phyloP scores from a whole-genome alignment of 140 eudicot genomes.

The Ambrosia hybrid region DNA sequence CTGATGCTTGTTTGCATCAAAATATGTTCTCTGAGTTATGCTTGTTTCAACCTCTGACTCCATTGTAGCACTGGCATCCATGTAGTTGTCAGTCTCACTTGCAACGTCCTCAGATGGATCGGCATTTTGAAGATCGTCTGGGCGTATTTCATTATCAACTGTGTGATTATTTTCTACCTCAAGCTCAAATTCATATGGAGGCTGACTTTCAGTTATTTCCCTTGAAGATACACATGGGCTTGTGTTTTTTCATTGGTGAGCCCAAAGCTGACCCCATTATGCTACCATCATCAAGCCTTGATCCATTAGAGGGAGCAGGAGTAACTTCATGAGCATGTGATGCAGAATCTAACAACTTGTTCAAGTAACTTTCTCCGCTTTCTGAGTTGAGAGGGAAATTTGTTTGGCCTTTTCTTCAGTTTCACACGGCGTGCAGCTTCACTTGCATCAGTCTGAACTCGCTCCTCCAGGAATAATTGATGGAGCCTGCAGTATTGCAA shows the following conservation, averaged over 20 bases:
- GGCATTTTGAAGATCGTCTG: slow-evolving; percentile 34
- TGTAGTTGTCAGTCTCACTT: slow-evolving; percentile 70
- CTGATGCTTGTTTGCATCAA: slow-evolving; percentile 44
- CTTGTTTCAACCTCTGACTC: slow-evolving; percentile 67
- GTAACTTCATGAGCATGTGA: slow-evolving; percentile 52
- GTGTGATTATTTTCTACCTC: slow-evolving; percentile 32
- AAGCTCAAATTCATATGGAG: slow-evolving; percentile 5
- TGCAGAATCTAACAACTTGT: slow-evolving; percentile 50
- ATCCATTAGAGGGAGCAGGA: slow-evolving; percentile 30
- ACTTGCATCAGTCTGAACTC: slow-evolving; percentile 53
- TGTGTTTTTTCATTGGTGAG: slow-evolving; percentile 30
- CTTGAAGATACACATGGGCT: slow-evolving; percentile 48
- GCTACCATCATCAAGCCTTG: slow-evolving; percentile 40
- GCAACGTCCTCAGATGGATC: slow-evolving; percentile 57
- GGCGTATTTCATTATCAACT: slow-evolving; percentile 46
- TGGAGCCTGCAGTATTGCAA: slow-evolving; percentile 62
- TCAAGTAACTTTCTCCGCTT: slow-evolving; percentile 61
- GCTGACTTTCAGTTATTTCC: slow-evolving; percentile 11
- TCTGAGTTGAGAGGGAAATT: slow-evolving; percentile 52
- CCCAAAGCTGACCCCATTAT: slow-evolving; percentile 37
- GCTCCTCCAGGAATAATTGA: slow-evolving; percentile 85
- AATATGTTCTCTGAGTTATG: slow-evolving; percentile 25
- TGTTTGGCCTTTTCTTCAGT: slow-evolving; percentile 68
- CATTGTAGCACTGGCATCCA: slow-evolving; percentile 74
- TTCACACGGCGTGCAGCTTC: slow-evolving; percentile 70